Evolutionary conservation across 2,329 filamentous ascomycete genomes (phyloP).

Genomic region (Aphanoascus verrucosus): DNA sequence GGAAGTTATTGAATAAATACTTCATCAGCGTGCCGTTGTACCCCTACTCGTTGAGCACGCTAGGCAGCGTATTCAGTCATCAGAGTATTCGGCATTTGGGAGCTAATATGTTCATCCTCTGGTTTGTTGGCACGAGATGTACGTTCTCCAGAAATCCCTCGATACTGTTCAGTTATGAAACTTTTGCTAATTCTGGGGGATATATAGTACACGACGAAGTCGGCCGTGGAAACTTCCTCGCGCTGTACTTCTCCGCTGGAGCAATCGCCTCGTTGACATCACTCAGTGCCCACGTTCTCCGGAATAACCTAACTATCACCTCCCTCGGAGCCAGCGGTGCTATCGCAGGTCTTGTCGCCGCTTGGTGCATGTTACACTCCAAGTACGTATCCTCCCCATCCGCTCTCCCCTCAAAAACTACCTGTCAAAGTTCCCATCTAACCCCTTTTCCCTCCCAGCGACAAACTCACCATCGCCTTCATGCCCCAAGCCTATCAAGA

Average conservation of each 20-base stretch:
- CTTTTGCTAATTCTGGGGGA: not conserved
- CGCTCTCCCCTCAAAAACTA: not conserved
- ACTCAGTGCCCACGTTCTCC: conserved; percentile 36
- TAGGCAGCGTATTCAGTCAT: conserved; percentile 50
- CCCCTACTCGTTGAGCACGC: conserved; percentile 42
- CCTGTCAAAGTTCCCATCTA: not conserved
- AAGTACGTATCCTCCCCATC: conserved; percentile 29
- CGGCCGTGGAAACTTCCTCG: conserved; percentile 46
- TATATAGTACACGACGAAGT: conserved; percentile 44
- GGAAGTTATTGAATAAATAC: conserved; percentile 47
- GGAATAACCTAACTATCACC: conserved; percentile 35
- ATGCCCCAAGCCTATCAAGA: conserved; percentile 32
- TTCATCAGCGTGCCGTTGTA: conserved; percentile 44
- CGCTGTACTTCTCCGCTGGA: conserved; percentile 42
- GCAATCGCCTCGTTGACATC: conserved; percentile 39
- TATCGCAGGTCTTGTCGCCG: conserved; percentile 40
- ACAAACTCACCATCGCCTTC: conserved; percentile 34
- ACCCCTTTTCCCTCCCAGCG: conserved; percentile 20
- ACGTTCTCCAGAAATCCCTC: conserved; percentile 16
- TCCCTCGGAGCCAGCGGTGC: conserved; percentile 44
- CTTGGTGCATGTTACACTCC: conserved; percentile 40
- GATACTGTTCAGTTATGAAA: not conserved
- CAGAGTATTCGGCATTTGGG: conserved; percentile 43
- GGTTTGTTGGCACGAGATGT: conserved; percentile 44
- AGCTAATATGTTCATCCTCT: conserved; percentile 45